Conservation (phyloP, 352 stramenopile genomes). For the Phytophthora agathidicida region DNA sequence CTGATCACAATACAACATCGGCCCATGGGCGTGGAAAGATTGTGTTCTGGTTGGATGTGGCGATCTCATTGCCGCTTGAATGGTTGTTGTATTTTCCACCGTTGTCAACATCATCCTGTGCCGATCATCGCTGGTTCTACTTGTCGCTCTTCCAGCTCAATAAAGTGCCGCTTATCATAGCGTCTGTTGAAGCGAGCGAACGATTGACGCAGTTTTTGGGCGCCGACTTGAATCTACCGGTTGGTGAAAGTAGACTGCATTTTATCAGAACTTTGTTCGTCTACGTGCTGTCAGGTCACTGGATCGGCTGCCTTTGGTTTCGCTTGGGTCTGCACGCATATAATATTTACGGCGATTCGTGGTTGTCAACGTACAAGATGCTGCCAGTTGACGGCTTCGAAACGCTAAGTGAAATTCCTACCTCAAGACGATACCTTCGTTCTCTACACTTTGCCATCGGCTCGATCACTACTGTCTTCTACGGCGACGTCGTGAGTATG, state of each 20-base stretch:
- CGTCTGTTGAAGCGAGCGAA: constrained; percentile 57
- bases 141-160: constrained; percentile 64
- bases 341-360: constrained; percentile 55
- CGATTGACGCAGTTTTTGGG: constrained; percentile 57
- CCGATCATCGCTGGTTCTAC: constrained; percentile 56
- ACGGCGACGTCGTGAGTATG: constrained; percentile 68
- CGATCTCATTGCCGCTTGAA: constrained; percentile 52
- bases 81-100: constrained; percentile 52
- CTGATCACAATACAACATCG: constrained; percentile 9
- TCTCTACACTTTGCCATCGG: constrained; percentile 64
- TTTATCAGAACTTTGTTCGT: constrained; percentile 55
- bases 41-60: constrained; percentile 34
- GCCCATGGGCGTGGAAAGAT: too few relatives aligned
- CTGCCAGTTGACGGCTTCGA: constrained; percentile 52
- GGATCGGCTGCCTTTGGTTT: constrained; percentile 77
- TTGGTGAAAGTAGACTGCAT: constrained; percentile 55
- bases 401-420: constrained; percentile 44
- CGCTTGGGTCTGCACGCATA: constrained; percentile 51
- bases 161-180: constrained; percentile 58
- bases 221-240: constrained; percentile 54
- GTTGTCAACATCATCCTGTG: constrained; percentile 20
- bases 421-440: constrained; percentile 54
- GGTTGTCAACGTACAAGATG: constrained; percentile 64
- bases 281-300: constrained; percentile 68
- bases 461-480: constrained; percentile 76